phyloP scores from a whole-genome alignment of 306 rosid species.

The Gleditsia sinensis region DNA sequence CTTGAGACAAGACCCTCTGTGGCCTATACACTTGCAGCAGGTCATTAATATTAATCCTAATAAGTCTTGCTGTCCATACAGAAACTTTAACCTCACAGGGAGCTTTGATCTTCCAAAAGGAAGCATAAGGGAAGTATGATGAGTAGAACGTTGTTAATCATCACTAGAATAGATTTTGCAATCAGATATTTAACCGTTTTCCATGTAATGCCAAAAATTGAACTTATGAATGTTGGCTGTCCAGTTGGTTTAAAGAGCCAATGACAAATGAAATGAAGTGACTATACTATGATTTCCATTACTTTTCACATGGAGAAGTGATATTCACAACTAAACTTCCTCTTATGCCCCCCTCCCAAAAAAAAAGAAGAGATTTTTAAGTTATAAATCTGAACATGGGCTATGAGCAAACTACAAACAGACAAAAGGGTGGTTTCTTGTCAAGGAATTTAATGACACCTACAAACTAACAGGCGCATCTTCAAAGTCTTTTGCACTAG shows the following conservation, averaged over 20 bases:
- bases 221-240: conserved; percentile 7
- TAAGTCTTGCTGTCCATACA: not conserved
- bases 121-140: not conserved
- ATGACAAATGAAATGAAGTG: conserved; percentile 19
- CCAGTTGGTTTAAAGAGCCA: conserved; percentile 5
- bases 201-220: conserved; percentile 24
- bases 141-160: not conserved
- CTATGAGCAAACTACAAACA: conserved; percentile 11
- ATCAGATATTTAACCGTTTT: conserved; percentile 31
- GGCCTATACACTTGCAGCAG: not conserved
- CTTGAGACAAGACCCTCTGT: no score
- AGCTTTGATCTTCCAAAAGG: not conserved
- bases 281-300: conserved; percentile 1
- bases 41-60: not conserved
- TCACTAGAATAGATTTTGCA: conserved; percentile 24
- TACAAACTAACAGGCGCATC: not conserved
- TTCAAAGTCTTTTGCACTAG: not conserved
- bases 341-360: not conserved
- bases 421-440: not conserved
- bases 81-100: not conserved
- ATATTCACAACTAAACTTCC: not conserved
- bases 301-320: not conserved
- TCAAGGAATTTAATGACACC: conserved; percentile 4
- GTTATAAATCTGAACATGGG: not conserved
- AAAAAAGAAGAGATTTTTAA: not conserved